Conservation (phyloP, 768 basidiomycete genomes). For the Butyriboletus loyo region DNA sequence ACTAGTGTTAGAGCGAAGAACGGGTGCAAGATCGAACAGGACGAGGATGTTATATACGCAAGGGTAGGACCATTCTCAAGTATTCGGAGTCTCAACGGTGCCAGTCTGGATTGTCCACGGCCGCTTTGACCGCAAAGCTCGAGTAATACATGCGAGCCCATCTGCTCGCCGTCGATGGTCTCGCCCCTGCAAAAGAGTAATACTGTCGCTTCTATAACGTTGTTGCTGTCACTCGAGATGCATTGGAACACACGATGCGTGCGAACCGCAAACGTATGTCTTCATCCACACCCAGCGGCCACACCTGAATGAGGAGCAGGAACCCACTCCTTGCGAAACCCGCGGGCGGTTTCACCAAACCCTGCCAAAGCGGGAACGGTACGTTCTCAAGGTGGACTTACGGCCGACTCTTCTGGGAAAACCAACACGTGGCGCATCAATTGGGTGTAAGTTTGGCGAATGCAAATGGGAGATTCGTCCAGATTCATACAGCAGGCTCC, state of each 20-base stretch:
- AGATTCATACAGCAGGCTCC: background rate
- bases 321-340: slow-evolving; percentile 21
- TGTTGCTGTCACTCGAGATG: slow-evolving; percentile 13
- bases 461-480: slow-evolving; percentile 17
- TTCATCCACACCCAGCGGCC: background rate
- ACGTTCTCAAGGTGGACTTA: slow-evolving; percentile 15
- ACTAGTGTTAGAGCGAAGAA: slow-evolving; percentile 1
- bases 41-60: slow-evolving; percentile 19
- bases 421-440: slow-evolving; percentile 11
- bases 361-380: slow-evolving; percentile 8
- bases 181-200: slow-evolving; percentile 23
- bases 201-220: slow-evolving; percentile 26
- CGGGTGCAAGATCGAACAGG: slow-evolving; percentile 1
- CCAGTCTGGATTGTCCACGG: slow-evolving; percentile 21
- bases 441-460: slow-evolving; percentile 13
- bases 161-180: slow-evolving; percentile 7
- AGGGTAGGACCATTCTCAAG: slow-evolving; percentile 12
- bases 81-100: slow-evolving; percentile 30
- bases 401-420: slow-evolving; percentile 19
- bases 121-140: slow-evolving; percentile 3
- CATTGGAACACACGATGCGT: slow-evolving; percentile 18
- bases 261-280: slow-evolving; percentile 7
- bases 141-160: slow-evolving; percentile 17
- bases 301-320: too few species aligned
- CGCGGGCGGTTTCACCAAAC: slow-evolving; percentile 17